A percentile compares a stretch with the other conserved stretches of the same genome.
phyloP scores from a whole-genome alignment of 2,329 filamentous ascomycete species.

The Talaromyces sp. region DNA sequence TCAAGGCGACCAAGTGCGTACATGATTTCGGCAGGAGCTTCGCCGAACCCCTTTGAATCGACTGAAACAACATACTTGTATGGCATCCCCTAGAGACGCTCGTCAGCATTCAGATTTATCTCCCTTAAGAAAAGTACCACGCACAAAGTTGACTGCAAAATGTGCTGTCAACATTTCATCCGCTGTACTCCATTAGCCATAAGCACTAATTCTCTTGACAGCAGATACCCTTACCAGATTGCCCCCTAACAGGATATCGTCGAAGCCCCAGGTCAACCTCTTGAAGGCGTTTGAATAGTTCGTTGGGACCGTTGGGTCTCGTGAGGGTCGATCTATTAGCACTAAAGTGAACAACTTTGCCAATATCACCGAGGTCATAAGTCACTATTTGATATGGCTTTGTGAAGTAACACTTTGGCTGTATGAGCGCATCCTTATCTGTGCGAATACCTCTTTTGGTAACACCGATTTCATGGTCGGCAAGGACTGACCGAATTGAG shows the following conservation, averaged over 20 bases:
- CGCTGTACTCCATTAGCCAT: background rate
- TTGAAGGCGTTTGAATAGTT: conserved; percentile 58
- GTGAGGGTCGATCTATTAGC: conserved; percentile 55
- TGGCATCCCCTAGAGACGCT: conserved; percentile 50
- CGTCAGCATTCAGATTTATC: conserved; percentile 12
- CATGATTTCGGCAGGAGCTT: conserved; percentile 45
- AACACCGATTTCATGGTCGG: conserved; percentile 32
- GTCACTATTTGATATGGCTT: conserved; percentile 36
- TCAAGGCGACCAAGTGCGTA: conserved; percentile 51
- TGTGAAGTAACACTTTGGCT: conserved; percentile 32
- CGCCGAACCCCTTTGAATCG: conserved; percentile 43
- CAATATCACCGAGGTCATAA: conserved; percentile 36
- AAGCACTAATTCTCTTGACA: background rate
- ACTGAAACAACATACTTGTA: conserved; percentile 60
- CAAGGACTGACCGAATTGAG: conserved; percentile 35
- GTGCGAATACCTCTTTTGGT: conserved; percentile 27
- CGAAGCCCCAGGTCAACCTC: conserved; percentile 47
- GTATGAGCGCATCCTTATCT: conserved; percentile 28
- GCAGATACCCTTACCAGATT: conserved; percentile 33
- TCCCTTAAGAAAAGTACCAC: conserved; percentile 15
- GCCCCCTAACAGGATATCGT: conserved; percentile 39
- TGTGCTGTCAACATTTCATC: conserved; percentile 41
- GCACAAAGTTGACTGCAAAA: conserved; percentile 51
- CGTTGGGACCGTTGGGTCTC: conserved; percentile 57
- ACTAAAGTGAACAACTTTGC: conserved; percentile 57